These are phyloP conservation scores for Naganishia vaughanmartiniae DNA, from an alignment of 768 basidiomycete genomes.

Conservation along the genomic window DNA sequence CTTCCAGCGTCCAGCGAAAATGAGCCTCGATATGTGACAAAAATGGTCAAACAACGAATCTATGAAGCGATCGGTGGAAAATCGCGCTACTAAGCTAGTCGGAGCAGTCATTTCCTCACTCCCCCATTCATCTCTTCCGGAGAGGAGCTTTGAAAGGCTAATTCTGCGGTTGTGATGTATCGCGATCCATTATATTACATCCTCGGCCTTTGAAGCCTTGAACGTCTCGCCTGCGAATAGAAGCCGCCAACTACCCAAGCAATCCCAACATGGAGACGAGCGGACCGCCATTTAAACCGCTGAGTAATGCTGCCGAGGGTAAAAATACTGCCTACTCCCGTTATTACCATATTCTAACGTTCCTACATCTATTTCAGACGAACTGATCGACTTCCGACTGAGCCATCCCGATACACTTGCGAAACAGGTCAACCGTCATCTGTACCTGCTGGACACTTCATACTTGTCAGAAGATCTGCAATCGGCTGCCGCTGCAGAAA, in stretches of 20 bases:
- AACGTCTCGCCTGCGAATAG: neutral
- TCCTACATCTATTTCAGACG: neutral
- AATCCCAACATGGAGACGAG: neutral
- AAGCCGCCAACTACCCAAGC: neutral
- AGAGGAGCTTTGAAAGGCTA: too few relatives aligned
- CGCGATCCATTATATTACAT: neutral
- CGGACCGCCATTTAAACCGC: neutral
- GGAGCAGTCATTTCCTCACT: too few relatives aligned
- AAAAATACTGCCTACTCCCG: neutral
- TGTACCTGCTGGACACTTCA: constrained; percentile 17
- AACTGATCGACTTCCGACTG: constrained; percentile 11
- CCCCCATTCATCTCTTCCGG: too few relatives aligned
- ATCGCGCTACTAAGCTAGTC: too few relatives aligned
- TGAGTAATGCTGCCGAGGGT: constrained; percentile 3
- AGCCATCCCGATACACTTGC: constrained; percentile 11
- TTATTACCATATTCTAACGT: neutral
- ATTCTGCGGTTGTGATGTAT: too few relatives aligned
- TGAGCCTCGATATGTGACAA: too few relatives aligned
- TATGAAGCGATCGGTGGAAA: too few relatives aligned
- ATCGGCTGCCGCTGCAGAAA: constrained; percentile 2
- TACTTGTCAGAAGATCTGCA: constrained; percentile 11
- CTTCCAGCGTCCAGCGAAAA: too few relatives aligned
- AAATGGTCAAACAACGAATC: too few relatives aligned
- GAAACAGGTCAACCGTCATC: constrained; percentile 14
- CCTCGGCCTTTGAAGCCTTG: neutral